Base-by-base conservation (phyloP, 2,329 filamentous ascomycete species). In the Huntiella moniliformis region DNA sequence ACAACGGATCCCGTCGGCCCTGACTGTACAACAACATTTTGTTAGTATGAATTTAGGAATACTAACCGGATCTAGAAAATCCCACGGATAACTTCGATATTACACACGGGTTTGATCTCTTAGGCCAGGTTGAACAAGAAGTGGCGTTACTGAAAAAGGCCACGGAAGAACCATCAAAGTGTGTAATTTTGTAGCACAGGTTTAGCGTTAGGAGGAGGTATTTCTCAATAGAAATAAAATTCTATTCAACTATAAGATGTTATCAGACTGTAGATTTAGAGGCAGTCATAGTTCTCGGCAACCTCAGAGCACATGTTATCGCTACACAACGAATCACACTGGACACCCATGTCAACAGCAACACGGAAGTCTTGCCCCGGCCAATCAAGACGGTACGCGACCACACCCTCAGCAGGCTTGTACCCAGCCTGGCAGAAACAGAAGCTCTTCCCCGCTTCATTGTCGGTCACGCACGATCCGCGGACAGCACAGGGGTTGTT, bases 371-470 rank as follows among this genome's bases (percentile, higher is more conserved):
- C 35, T 6, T 46, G 44, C 2, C 48, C 41, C 3, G 6, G 5
- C 32, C 44, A 50, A n/a, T 40, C 44, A 6, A 50, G 36, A 31
- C 48, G 44, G 13, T 37, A 41, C 13, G 34, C 12, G 2, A 5
- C 8, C 4, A 12, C 31, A 10, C 22, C 13, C 6, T 12, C 16
- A 17, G 34, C 35, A 10, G 38, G 15, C 28, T 41, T 43, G 17
- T 40, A 49, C 5, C 47, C 47, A 5, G 31, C 39, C 8, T 40
- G 35, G 33, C 44, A 49, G 17, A 37, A 44, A 15, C 44, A 49
- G 31, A 39, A 43, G 5, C 15, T 32, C 3, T 41, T 38, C 4
- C 22, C 33, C 3, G 37, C 7, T 8, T 10, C 12, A 11, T 33
- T 28, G 10, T 22, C 39, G 4, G 8, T 17, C 4, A 13, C 36